Evolutionary conservation across 306 rosid species (phyloP).

Genomic region (Sindora glabra): DNA sequence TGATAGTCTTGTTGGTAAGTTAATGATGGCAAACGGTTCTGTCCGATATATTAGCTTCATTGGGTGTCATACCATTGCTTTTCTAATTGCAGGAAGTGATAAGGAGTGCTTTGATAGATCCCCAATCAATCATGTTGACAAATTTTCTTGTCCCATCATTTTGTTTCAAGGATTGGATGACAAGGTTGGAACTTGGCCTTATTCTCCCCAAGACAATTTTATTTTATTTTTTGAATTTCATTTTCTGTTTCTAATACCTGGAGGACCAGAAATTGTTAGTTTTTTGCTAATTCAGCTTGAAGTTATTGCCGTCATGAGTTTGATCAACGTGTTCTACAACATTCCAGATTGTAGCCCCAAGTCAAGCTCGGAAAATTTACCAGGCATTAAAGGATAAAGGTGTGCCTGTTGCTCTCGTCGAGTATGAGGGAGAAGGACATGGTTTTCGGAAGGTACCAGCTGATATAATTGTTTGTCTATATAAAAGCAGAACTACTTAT

Average conservation of each 20-base stretch:
- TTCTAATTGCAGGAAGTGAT: constrained; percentile 54
- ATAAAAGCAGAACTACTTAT: background rate
- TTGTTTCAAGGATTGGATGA: constrained; percentile 93
- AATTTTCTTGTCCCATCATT: constrained; percentile 83
- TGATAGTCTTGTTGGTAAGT: constrained; percentile 72
- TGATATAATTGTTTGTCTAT: background rate
- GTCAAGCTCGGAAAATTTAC: constrained; percentile 78
- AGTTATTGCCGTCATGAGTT: background rate
- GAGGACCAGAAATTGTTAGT: background rate
- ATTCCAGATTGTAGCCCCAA: constrained; percentile 74
- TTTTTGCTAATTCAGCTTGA: background rate
- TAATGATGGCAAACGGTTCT: background rate
- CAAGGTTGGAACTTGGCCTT: constrained; percentile 43
- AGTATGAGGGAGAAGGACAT: constrained; percentile 95
- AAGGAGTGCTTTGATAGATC: constrained; percentile 59
- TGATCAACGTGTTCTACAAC: background rate
- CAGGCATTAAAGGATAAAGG: constrained; percentile 75
- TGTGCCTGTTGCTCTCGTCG: constrained; percentile 83
- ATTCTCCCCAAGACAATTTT: too few species aligned
- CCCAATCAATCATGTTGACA: constrained; percentile 69
- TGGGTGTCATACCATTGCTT: constrained; percentile 12
- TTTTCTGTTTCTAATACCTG: background rate
- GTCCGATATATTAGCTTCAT: background rate
- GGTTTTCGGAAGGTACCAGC: constrained; percentile 81
- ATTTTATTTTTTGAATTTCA: too few species aligned